Evolutionary conservation across 108 stramenopile genomes (phyloP).

Genomic region (Pseudonitzschia delicatissima): DNA sequence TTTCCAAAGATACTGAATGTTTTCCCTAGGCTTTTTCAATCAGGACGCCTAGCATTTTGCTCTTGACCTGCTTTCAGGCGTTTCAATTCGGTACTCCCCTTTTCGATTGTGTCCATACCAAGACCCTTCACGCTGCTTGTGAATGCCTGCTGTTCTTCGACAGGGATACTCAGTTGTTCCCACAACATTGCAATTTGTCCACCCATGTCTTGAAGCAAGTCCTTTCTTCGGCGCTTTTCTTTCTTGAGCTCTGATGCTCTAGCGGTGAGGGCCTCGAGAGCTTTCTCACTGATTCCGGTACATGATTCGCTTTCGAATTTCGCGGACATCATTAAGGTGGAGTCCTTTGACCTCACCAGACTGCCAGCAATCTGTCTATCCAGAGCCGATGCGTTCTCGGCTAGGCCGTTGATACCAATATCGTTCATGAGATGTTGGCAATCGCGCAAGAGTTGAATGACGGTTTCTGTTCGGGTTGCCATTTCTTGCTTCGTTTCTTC

Average conservation of each 20-base stretch:
- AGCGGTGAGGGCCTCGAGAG: constrained; percentile 65
- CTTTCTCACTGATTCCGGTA: constrained; percentile 75
- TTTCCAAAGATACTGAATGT: constrained; percentile 80
- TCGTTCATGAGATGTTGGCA: constrained; percentile 79
- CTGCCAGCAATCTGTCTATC: constrained; percentile 60
- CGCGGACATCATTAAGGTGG: constrained; percentile 65
- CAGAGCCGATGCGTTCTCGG: constrained; percentile 24
- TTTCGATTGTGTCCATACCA: constrained; percentile 85
- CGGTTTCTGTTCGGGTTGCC: constrained; percentile 50
- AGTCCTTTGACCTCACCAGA: constrained; percentile 51
- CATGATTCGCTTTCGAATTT: constrained; percentile 71
- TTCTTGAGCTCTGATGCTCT: constrained; percentile 72
- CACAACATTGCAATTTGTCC: constrained; percentile 80
- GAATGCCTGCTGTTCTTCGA: constrained; percentile 84
- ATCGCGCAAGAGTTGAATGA: constrained; percentile 69
- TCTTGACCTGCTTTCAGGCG: constrained; percentile 76
- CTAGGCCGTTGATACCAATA: constrained; percentile 60
- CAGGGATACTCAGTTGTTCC: constrained; percentile 82
- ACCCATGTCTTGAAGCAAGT: constrained; percentile 82
- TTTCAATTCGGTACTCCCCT: constrained; percentile 75
- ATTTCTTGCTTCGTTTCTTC: constrained; percentile 70
- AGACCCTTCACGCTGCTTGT: constrained; percentile 82
- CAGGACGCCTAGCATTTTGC: constrained; percentile 81
- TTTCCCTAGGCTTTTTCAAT: constrained; percentile 73
- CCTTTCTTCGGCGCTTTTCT: constrained; percentile 70